These are phyloP conservation scores for Ilex asprella DNA, from an alignment of 257 asterid species.

Conservation along the genomic window DNA sequence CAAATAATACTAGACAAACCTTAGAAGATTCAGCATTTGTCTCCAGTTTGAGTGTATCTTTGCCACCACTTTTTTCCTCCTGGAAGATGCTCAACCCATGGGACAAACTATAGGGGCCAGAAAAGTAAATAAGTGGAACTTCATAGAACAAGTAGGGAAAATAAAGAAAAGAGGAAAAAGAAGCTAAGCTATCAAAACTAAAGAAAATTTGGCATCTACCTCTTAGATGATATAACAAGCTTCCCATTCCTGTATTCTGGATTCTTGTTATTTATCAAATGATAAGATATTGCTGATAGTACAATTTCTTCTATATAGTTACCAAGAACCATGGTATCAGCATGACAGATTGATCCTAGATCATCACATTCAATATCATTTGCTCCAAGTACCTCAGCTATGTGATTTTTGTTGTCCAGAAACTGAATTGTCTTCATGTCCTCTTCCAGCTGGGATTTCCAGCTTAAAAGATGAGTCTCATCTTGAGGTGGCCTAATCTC, in stretches of 20 bases:
- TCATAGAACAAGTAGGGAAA: neutral
- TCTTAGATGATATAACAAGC: conserved; percentile 81
- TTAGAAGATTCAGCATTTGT: conserved; percentile 61
- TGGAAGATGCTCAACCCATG: conserved; percentile 84
- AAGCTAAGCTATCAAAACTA: neutral
- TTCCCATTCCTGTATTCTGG: conserved; percentile 93
- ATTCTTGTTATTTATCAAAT: conserved; percentile 61
- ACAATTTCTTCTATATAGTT: conserved; percentile 80
- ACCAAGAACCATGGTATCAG: conserved; percentile 58
- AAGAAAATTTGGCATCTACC: conserved; percentile 35
- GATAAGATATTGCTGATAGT: conserved; percentile 77
- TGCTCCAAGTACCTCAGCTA: conserved; percentile 87
- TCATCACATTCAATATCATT: conserved; percentile 91
- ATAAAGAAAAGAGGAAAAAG: conserved; percentile 1
- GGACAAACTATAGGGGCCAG: conserved; percentile 54
- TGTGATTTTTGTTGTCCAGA: conserved; percentile 87
- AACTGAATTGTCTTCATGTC: conserved; percentile 71
- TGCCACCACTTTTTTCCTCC: conserved; percentile 61
- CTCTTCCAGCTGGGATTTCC: conserved; percentile 91
- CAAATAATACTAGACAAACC: conserved; percentile 33
- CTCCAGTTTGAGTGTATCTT: conserved; percentile 69
- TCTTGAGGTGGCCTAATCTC: conserved; percentile 86
- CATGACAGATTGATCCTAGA: conserved; percentile 69
- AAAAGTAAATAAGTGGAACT: neutral
- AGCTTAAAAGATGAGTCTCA: conserved; percentile 58